Evolutionary conservation across 495 filamentous ascomycete genomes (phyloP), one percentile per base, ranked within the genome.

Genomic region (Penicillium taxi): DNA sequence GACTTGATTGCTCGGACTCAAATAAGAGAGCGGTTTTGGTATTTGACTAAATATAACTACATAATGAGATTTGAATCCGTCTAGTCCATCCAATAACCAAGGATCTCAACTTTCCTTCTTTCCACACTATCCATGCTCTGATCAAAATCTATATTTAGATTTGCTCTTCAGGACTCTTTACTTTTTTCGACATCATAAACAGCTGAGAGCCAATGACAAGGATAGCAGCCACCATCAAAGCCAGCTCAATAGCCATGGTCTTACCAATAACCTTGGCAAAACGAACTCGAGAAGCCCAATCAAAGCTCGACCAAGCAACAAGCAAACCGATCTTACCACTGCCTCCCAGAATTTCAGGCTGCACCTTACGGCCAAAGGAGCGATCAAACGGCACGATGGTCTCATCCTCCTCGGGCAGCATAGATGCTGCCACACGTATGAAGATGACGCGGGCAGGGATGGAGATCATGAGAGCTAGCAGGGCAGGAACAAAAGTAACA

Each of bases 331-430:
- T 67, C 43, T 68, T 73, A 48, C 82, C 81, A 53, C 71, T 74
- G 35, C 84, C 85, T 40, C 77, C 81, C 5, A 85, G 62, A 28
- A 82, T 70, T 14, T 71, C 74, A 14, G 80, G 73, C 18, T 59
- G 52, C 13, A 77, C 68, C 47, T 74, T 75, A 9, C 75, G 69
- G 25, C 69, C 75, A 41, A 84, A 84, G 30, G 68, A 74, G 32
- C 80, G 74, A 61, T 87, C 83, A 35, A 86, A 85, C n/a, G 78
- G 75, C 29, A 87, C 78, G 41, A 88, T 83, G 3, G 76, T 70
- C 55, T 86, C 78, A 30, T 84, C 62, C 17, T 74, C 68, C 38
- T 84, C 80, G 0, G 80, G 67, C 1, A 87, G 73, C 54, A 84
- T 71, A 3, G 78, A 81, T 11, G 83, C 82, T 29, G 86, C 79